phyloP scores from a whole-genome alignment of 345 rosid species.

The Abelmoschus esculentus region DNA sequence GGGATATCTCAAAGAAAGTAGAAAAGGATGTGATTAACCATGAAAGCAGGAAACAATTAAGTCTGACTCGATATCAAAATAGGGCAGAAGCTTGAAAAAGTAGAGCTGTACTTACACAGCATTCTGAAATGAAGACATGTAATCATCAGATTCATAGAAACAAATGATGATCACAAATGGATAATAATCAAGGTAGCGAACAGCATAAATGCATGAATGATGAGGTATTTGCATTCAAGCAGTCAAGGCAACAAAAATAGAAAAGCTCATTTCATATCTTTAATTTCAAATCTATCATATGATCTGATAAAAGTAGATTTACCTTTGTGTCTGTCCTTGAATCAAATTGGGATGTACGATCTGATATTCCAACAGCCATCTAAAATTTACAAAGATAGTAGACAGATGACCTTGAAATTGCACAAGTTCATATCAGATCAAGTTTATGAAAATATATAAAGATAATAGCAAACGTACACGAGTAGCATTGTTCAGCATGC shows the following conservation, averaged over 20 bases:
- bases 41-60: not conserved
- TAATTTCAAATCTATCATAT: not conserved
- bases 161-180: not conserved
- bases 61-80: not conserved
- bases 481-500: constrained; percentile 89
- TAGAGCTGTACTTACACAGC: not conserved
- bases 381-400: constrained; percentile 23
- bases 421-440: not conserved
- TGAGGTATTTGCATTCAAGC: not conserved
- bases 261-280: not conserved
- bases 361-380: constrained; percentile 97
- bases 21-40: not conserved
- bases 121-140: not conserved
- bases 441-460: not conserved
- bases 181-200: not conserved
- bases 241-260: constrained; percentile 4
- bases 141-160: not conserved
- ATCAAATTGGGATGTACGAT: constrained; percentile 56
- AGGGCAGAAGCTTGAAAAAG: not conserved
- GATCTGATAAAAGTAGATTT: not conserved
- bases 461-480: constrained; percentile 42
- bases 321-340: constrained; percentile 76
- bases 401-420: constrained; percentile 5
- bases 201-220: not conserved
- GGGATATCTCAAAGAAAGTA: not conserved